Base-by-base conservation (phyloP, 2,329 filamentous ascomycete genomes). In the Ophiostoma piceae region DNA sequence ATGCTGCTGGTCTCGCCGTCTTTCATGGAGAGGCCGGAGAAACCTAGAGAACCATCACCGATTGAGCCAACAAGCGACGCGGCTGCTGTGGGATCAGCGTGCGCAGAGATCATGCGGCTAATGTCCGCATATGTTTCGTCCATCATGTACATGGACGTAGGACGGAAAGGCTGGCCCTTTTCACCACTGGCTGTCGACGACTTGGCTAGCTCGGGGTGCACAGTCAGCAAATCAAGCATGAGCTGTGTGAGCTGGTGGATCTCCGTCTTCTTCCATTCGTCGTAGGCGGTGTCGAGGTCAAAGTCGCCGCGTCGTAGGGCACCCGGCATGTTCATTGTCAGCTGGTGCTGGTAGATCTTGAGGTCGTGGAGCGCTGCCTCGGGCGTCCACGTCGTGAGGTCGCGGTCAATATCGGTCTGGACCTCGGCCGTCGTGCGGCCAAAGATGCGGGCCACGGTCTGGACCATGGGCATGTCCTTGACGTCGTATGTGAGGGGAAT, bases 381-480 rank as follows among this genome's bases (percentile, higher is more conserved):
- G 77, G 96, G 93, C 0, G 92, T 97, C 95, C 95, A 99, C 1
- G 87, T 79, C 5, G 87, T 84, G 74, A 90, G 91, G 79, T 96
- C 87, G 67, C 88, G 86, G 78, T 96, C 91, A 76, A 99, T 92
- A 75, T 97, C 94, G 62, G 87, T 86, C 80, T 99, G 95, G 6
- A 94, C 90, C 74, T 95, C 89, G 1, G 89, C 88, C 74, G 90
- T 88, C 62, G 88, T 88, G 71, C 94, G 84, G 64, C 90, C 91
- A 79, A 98, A 99, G 73, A 97, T 91, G 75, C 86, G 89, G 67
- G 90, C 91, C 35, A 99, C 94, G 47, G 90, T 87, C 77, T 95
- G 90, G 37, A 97, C 95, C 80, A 97, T 86, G 51, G 90, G 90
- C 95, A 99, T 99, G 77, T 99, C 95, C 79, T 95, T 97, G 77